Conservation (phyloP, 441 rosid genomes). For the Pelargonium myrrhifolium region DNA sequence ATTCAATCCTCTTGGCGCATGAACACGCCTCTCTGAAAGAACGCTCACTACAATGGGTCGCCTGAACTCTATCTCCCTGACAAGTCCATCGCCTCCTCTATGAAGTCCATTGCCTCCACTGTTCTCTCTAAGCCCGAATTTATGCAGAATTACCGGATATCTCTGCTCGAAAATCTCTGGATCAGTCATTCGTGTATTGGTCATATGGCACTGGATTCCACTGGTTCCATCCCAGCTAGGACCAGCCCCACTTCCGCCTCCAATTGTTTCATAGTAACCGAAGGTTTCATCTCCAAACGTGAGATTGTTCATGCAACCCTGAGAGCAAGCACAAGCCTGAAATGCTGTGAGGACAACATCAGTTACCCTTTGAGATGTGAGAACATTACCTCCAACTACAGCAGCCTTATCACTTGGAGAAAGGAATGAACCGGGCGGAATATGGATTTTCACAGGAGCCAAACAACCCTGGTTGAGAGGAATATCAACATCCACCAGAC, state of each 20-base stretch:
- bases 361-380: conserved; percentile 82
- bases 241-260: conserved; percentile 93
- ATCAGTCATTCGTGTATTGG: conserved; percentile 94
- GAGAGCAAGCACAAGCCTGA: conserved; percentile 92
- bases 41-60: conserved; percentile 71
- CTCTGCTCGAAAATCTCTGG: conserved; percentile 95
- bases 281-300: conserved; percentile 82
- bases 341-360: conserved; percentile 80
- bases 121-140: conserved; percentile 65
- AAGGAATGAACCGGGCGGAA: conserved; percentile 73
- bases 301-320: conserved; percentile 96
- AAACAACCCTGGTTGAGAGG: conserved; percentile 92
- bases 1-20: conserved; percentile 70
- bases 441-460: conserved; percentile 68
- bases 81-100: conserved; percentile 78
- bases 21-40: conserved; percentile 91
- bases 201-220: conserved; percentile 96
- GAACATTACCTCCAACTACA: conserved; percentile 93
- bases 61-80: conserved; percentile 84
- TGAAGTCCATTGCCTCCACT: conserved; percentile 75
- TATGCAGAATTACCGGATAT: conserved; percentile 77
- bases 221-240: conserved; percentile 84
- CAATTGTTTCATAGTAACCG: conserved; percentile 90
- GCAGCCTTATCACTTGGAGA: conserved; percentile 93
- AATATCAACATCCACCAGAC: conserved; percentile 76